Base-by-base conservation (phyloP, 495 filamentous ascomycete species). In the Podospora conica region DNA sequence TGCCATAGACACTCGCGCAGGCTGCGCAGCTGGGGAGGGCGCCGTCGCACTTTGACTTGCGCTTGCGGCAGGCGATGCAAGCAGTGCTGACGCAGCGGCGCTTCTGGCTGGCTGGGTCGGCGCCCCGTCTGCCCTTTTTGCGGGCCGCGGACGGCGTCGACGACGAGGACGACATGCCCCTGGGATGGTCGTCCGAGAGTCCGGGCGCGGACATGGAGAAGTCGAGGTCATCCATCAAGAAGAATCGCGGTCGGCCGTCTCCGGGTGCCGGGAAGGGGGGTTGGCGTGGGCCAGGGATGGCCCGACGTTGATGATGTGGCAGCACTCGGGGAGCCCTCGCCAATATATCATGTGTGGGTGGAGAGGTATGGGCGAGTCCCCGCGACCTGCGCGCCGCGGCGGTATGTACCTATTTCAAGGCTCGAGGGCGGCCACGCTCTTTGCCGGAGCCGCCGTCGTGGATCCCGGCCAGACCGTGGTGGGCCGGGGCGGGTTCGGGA, bases 1-100 rank as follows among this genome's bases (percentile, higher is more conserved):
- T 98, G 66, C 93, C 90, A 72, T 98, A 98, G 53, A 98, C 96
- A 57, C 92, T 96, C 24, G 91, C 86, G 77, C 95, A 98, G 24
- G 95, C 95, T 20, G 95, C 93, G 73, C 95, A 98, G 68, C 91
- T 92, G 4, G 95, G 95, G 3, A 89, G 84, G 48, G 93, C 91
- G 60, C 95, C 96, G 77, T 98, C 96, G 77, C 95, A 98, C 87
- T 96, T 96, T 56, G 90, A 93, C 74, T 96, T 96, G 57, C 93
- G 81, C 70, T 86, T 87, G n/a, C 94, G 87, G 74, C 92, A 96
- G 21, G 93, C 92, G 77, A 96, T 90, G 75, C 94, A 97, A 3
- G 93, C 93, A 27, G 91, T 96, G 78, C 91, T 94, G 53, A 97
- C 92, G 73, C 94, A 98, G 73, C 93, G 84, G 68, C 94, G 83